Base-by-base conservation (phyloP, 1,139 yeast species). In the Saccharomyces hybrid region DNA sequence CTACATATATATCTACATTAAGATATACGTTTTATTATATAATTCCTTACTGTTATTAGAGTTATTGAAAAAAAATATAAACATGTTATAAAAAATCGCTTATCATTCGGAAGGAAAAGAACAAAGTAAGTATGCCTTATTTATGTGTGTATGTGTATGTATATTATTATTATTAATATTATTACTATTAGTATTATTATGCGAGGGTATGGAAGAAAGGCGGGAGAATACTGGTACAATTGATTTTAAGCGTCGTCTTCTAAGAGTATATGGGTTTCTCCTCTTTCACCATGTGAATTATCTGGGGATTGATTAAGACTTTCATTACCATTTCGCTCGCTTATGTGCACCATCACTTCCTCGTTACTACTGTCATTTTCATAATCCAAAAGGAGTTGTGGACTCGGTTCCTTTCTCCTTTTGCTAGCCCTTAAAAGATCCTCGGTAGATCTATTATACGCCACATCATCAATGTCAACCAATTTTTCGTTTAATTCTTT, bases 401-500 rank as follows among this genome's bases (percentile, higher is more conserved):
- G 28, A 23, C 20, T 26, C 9, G 11, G 7, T 5, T 38, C 42
- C 8, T 38, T 16, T 7, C 42, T 16, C 11, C 23, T 38, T 38
- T 16, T 11, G 11, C 42, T 34, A n/a, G 41, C 14, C 7, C 23
- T 20, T 20, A 2, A 20, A 20, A 20, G 23, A 20, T 20, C 23
- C 23, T 2, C 23, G 23, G 23, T 20, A 2, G 16, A 5, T 14
- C 2, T n/a, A 34, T 8, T 14, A 34, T 20, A 20, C 3, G 23
- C 23, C 23, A 20, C 3, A 2, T 49, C 47, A 34, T 50, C 50
- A 27, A 23, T 48, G 20, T 48, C 47, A 25, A 49, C 32, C 23
- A 52, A 31, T n/a, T 32, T 49, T 27, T 57, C 55, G 34, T 57
- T 55, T 30, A 57, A 27, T 51, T 58, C 60, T 14, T 41, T 49